A percentile compares a stretch with the other conserved stretches of the same genome.
Evolutionary conservation across 169 alveolate species (phyloP).

Genomic region (Cryptosporidium canis): DNA sequence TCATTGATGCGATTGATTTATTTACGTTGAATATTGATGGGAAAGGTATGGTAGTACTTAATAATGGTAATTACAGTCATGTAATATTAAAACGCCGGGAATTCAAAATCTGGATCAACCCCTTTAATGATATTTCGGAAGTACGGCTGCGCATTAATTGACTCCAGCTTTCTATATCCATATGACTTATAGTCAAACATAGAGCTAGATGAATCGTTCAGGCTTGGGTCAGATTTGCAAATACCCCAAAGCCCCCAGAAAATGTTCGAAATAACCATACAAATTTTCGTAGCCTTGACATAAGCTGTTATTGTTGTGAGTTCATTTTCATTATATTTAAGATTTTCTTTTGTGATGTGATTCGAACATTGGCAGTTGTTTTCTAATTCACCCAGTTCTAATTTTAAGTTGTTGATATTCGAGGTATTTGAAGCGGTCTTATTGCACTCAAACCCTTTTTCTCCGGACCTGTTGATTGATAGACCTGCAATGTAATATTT

Average conservation of each 20-base stretch:
- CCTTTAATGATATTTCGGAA: background rate
- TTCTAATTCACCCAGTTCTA: background rate
- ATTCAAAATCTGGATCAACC: slow-evolving; percentile 26
- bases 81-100: background rate
- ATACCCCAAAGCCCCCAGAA: slow-evolving; percentile 71
- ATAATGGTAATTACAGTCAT: background rate
- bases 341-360: background rate
- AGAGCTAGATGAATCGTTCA: background rate
- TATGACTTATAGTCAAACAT: slow-evolving; percentile 23
- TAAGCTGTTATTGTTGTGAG: background rate
- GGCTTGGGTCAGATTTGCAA: slow-evolving; percentile 46
- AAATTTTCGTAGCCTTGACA: slow-evolving; percentile 1
- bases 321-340: background rate
- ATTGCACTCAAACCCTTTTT: background rate
- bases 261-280: slow-evolving; percentile 55
- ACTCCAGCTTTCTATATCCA: slow-evolving; percentile 34
- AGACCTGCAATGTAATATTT: slow-evolving; percentile 1
- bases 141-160: slow-evolving; percentile 15
- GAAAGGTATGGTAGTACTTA: background rate
- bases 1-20: background rate
- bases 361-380: background rate
- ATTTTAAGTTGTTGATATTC: background rate
- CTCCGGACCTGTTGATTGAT: background rate
- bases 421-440: background rate
- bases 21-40: background rate